Conservation (phyloP, 2,329 filamentous ascomycete genomes). For the Penicillium sp. region DNA sequence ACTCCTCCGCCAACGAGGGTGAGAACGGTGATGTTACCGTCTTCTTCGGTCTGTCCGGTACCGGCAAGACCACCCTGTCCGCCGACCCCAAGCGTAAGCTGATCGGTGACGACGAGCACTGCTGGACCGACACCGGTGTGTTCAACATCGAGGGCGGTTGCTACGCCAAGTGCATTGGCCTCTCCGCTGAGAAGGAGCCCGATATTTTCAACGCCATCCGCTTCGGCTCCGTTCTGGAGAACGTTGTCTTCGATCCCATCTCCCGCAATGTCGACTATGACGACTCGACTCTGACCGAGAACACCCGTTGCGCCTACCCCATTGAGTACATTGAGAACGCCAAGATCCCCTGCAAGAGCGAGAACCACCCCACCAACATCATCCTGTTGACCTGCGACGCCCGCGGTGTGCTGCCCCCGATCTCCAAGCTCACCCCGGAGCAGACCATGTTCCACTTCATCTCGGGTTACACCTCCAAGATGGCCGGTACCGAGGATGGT, state of each 20-base stretch:
- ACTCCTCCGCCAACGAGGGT: conserved; percentile 98
- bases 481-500: conserved; percentile 97
- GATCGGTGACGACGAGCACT: conserved; percentile 99
- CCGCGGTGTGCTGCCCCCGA: conserved; percentile 91
- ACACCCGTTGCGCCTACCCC: conserved; percentile 96
- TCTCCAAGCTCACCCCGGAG: conserved; percentile 88
- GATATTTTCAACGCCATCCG: conserved; percentile 95
- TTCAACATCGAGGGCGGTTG: conserved; percentile 99
- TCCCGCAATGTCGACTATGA: conserved; percentile 94
- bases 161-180: conserved; percentile 97
- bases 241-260: conserved; percentile 91
- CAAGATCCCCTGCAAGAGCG: conserved; percentile 91
- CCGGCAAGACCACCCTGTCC: conserved; percentile 96
- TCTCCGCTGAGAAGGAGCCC: conserved; percentile 97
- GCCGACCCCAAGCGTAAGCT: conserved; percentile 93
- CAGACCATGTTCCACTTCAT: conserved; percentile 99
- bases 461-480: conserved; percentile 99
- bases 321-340: conserved; percentile 99
- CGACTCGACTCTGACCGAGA: conserved; percentile 89
- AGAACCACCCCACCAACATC: conserved; percentile 90
- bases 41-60: conserved; percentile 98
- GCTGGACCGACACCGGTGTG: conserved; percentile 92
- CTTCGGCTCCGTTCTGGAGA: conserved; percentile 96
- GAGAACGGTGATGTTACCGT: conserved; percentile 91
- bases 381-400: conserved; percentile 97